These are phyloP conservation scores for Ceratocystis huliohia DNA, from an alignment of 2,329 filamentous ascomycete genomes.

Conservation along the genomic window DNA sequence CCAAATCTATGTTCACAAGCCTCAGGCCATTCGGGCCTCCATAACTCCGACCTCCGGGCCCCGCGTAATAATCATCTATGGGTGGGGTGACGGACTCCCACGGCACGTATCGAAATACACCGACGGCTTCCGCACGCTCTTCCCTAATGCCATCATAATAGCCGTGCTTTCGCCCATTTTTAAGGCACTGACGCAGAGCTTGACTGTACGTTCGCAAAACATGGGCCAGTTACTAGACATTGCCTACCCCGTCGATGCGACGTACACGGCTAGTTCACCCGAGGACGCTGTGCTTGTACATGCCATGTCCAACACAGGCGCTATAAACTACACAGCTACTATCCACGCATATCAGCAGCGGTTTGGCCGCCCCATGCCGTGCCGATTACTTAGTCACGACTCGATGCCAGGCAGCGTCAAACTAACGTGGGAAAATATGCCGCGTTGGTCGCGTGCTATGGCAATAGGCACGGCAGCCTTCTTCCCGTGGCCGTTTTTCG, in stretches of 20 bases:
- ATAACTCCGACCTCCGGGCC: slow-evolving; percentile 26
- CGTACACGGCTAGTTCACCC: slow-evolving; percentile 22
- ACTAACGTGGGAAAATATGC: slow-evolving; percentile 33
- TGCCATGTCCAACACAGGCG: slow-evolving; percentile 47
- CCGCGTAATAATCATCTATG: slow-evolving; percentile 39
- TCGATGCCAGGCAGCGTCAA: slow-evolving; percentile 40
- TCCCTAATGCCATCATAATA: slow-evolving; percentile 38
- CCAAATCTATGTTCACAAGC: slow-evolving; percentile 35
- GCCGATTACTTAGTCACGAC: slow-evolving; percentile 38
- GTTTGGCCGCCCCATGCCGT: slow-evolving; percentile 33
- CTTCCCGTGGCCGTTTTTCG: slow-evolving; percentile 38
- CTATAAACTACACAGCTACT: slow-evolving; percentile 39
- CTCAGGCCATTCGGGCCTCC: slow-evolving; percentile 24
- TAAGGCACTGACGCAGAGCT: slow-evolving; percentile 34
- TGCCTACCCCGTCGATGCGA: slow-evolving; percentile 25
- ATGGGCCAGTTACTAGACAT: slow-evolving; percentile 37
- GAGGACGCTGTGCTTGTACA: slow-evolving; percentile 36
- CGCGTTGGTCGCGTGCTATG: slow-evolving; percentile 42
- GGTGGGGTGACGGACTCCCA: slow-evolving; percentile 45
- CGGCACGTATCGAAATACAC: slow-evolving; percentile 45
- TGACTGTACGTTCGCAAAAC: slow-evolving; percentile 32
- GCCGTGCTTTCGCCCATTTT: slow-evolving; percentile 37
- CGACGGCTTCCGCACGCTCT: slow-evolving; percentile 39
- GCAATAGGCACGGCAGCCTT: slow-evolving; percentile 35
- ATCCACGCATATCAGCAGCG: slow-evolving; percentile 35